Conservation (phyloP, 1,139 yeast genomes). For the Suhomyces bribrorum region DNA sequence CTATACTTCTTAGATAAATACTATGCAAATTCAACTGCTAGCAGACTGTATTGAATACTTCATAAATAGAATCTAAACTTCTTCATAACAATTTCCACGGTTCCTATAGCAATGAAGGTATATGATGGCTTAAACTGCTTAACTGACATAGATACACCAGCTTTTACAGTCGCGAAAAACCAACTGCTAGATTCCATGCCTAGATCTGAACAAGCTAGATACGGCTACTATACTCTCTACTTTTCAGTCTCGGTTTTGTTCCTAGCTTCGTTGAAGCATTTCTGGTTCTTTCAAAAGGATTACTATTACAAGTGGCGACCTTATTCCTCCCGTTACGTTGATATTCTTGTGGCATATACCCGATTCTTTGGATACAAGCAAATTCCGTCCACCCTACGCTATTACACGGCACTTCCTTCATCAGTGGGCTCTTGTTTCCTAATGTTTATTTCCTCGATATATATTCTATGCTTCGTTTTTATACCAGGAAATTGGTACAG, state of each 20-base stretch:
- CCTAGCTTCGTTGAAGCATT: slow-evolving; percentile 40
- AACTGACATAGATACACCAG: no score
- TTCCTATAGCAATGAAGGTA: no score
- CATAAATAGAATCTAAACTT: no score
- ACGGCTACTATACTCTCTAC: slow-evolving; percentile 50
- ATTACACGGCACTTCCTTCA: slow-evolving; percentile 50
- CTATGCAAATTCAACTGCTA: no score
- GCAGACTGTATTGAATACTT: no score
- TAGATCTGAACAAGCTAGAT: slow-evolving; percentile 42
- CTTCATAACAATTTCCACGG: no score
- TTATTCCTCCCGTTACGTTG: slow-evolving; percentile 19
- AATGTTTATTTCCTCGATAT: slow-evolving; percentile 42
- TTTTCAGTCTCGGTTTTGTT: slow-evolving; percentile 42
- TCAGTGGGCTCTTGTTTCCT: slow-evolving; percentile 51
- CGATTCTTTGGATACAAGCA: slow-evolving; percentile 54
- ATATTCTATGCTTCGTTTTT: slow-evolving; percentile 45
- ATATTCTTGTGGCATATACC: slow-evolving; percentile 39
- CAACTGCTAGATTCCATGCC: slow-evolving; percentile 41
- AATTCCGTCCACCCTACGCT: slow-evolving; percentile 38
- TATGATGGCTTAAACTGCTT: no score
- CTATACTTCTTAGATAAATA: no score
- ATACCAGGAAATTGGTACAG: slow-evolving; percentile 59
- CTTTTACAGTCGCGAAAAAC: no score
- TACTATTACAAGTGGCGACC: slow-evolving; percentile 23
- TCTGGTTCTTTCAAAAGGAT: slow-evolving; percentile 39